Percentiles rank a stretch among this genome's conserved stretches.
Evolutionary conservation across 1,284 basidiomycete genomes (phyloP).

Genomic region (Fomitopsis schrenkii): DNA sequence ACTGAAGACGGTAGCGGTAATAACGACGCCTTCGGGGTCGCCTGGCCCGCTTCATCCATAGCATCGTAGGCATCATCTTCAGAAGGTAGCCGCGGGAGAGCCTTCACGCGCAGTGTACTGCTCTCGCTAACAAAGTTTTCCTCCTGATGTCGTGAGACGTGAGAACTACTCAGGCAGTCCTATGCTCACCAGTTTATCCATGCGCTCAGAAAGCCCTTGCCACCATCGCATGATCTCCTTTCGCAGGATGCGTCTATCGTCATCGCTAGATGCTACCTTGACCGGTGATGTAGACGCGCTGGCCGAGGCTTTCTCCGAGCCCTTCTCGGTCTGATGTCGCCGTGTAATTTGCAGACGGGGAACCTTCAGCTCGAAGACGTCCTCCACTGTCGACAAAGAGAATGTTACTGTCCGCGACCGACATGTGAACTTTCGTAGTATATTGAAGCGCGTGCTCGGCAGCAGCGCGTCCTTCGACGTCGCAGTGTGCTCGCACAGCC

Average conservation of each 20-base stretch:
- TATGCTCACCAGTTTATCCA: constrained; percentile 51
- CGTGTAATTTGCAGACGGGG: constrained; percentile 55
- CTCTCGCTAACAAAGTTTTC: constrained; percentile 32
- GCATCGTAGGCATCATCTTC: constrained; percentile 41
- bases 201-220: constrained; percentile 54
- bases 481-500: constrained; percentile 52
- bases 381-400: constrained; percentile 40
- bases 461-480: constrained; percentile 30
- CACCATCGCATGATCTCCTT: constrained; percentile 63
- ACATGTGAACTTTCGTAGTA: constrained; percentile 49
- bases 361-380: constrained; percentile 57
- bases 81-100: constrained; percentile 55
- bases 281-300: neutral
- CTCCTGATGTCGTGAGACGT: constrained; percentile 33
- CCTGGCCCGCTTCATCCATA: constrained; percentile 19
- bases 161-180: neutral
- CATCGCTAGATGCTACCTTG: constrained; percentile 12
- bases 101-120: constrained; percentile 32
- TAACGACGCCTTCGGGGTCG: constrained; percentile 23
- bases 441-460: constrained; percentile 35
- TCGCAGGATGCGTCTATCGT: constrained; percentile 45
- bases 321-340: constrained; percentile 25
- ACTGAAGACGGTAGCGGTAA: constrained; percentile 20
- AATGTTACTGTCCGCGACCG: constrained; percentile 40
- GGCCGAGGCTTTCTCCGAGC: neutral